Evolutionary conservation across 176 grass and related monocot species (phyloP).

Genomic region (Hordeum marinum): DNA sequence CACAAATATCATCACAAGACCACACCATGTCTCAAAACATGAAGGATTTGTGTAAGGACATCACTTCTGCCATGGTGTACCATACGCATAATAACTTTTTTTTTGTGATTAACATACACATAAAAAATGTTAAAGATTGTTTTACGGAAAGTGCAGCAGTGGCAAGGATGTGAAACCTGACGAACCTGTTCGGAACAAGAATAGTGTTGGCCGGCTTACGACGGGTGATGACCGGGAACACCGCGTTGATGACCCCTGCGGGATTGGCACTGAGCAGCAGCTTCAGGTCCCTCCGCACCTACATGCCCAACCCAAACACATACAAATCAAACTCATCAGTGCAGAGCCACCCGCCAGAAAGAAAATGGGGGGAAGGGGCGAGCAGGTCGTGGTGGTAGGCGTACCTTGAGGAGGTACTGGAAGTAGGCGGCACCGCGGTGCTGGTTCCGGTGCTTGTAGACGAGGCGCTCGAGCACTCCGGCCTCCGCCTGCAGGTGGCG

Average conservation of each 20-base stretch:
- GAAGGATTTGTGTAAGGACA: neutral
- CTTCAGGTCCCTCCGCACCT: constrained; percentile 67
- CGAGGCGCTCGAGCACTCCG: constrained; percentile 54
- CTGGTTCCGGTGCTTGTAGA: constrained; percentile 64
- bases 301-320: neutral
- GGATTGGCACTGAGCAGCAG: constrained; percentile 32
- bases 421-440: constrained; percentile 54
- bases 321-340: neutral
- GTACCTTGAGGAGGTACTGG: constrained; percentile 63
- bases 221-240: constrained; percentile 47
- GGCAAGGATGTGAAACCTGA: neutral
- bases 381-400: neutral
- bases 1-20: neutral
- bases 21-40: neutral
- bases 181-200: constrained; percentile 32
- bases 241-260: constrained; percentile 33
- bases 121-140: neutral
- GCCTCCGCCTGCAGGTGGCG: constrained; percentile 43
- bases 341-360: neutral
- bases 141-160: neutral
- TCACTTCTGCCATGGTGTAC: neutral
- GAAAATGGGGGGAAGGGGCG: neutral
- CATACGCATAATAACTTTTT: neutral
- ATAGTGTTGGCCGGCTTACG: constrained; percentile 51
- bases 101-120: neutral